A percentile compares a stretch with the other conserved stretches of the same genome.
These are phyloP conservation scores for Trichosporon sp. DNA, from an alignment of 1,284 basidiomycete species.

Conservation along the genomic window DNA sequence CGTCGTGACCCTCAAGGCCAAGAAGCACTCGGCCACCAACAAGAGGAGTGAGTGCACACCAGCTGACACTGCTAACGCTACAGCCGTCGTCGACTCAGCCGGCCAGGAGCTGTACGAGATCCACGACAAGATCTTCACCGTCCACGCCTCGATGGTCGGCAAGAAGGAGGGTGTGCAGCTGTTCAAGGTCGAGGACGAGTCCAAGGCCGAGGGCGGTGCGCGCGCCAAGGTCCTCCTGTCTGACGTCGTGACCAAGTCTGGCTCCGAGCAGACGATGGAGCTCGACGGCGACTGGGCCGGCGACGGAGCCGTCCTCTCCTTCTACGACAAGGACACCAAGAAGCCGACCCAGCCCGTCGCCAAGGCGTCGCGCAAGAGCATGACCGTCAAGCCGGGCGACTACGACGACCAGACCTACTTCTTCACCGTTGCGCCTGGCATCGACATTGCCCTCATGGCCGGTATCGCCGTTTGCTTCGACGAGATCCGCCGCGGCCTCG, in stretches of 20 bases:
- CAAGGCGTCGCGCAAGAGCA: conserved; percentile 3
- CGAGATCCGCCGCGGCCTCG: conserved; percentile 35
- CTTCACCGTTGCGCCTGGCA: conserved; percentile 55
- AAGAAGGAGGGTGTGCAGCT: conserved; percentile 9
- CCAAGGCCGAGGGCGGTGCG: conserved; percentile 11
- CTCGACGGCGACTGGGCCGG: conserved; percentile 16
- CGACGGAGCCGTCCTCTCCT: conserved; percentile 17
- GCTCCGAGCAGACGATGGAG: conserved; percentile 7
- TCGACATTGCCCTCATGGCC: conserved; percentile 56
- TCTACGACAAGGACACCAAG: background rate
- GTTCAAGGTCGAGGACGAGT: conserved; percentile 12
- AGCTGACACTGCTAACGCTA: background rate
- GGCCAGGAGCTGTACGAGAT: conserved; percentile 11
- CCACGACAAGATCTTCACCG: conserved; percentile 10
- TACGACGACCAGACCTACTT: conserved; percentile 37
- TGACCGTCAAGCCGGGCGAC: conserved; percentile 14
- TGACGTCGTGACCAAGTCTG: background rate
- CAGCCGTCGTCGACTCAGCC: background rate
- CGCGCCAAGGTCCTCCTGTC: conserved; percentile 11
- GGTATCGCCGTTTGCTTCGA: conserved; percentile 58
- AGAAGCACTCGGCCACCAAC: conserved; percentile 5
- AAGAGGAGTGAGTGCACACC: background rate
- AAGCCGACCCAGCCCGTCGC: conserved; percentile 24
- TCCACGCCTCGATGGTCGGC: conserved; percentile 11
- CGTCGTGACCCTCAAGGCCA: conserved; percentile 14